A percentile compares a stretch with the other conserved stretches of the same genome.
These are phyloP conservation scores for Ophiostoma australiae DNA, from an alignment of 2,329 filamentous ascomycete genomes.

Conservation along the genomic window DNA sequence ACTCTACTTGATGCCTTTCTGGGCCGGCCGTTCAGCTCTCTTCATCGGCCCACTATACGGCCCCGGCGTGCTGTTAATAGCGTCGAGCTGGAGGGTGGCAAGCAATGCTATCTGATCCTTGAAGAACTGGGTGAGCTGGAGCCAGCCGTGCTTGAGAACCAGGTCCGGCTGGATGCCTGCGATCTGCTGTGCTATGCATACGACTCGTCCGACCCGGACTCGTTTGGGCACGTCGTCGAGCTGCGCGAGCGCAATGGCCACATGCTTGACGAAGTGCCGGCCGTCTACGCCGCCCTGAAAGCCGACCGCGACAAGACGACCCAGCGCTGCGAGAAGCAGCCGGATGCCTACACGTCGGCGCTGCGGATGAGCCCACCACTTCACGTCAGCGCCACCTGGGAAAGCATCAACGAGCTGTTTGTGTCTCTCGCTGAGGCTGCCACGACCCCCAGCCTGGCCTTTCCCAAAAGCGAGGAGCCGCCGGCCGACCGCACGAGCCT, in stretches of 20 bases:
- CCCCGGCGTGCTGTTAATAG: constrained; percentile 91
- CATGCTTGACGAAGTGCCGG: constrained; percentile 81
- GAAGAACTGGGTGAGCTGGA: constrained; percentile 96
- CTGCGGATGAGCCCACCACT: constrained; percentile 86
- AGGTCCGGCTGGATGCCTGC: constrained; percentile 81
- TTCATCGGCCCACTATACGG: constrained; percentile 92
- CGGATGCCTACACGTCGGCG: constrained; percentile 80
- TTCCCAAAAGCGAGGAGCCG: constrained; percentile 85
- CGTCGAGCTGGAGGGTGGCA: constrained; percentile 90
- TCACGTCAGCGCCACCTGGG: constrained; percentile 93
- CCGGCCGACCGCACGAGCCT: constrained; percentile 75
- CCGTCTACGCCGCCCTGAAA: constrained; percentile 89
- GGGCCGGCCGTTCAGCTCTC: constrained; percentile 74
- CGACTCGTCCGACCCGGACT: constrained; percentile 94
- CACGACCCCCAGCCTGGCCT: constrained; percentile 80
- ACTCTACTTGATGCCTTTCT: constrained; percentile 87
- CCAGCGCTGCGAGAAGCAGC: constrained; percentile 85
- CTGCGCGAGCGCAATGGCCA: constrained; percentile 56
- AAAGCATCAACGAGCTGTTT: constrained; percentile 88
- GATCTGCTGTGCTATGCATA: constrained; percentile 94
- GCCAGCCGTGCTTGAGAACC: constrained; percentile 88
- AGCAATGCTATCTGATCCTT: constrained; percentile 93
- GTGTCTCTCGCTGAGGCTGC: constrained; percentile 86
- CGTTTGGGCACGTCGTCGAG: constrained; percentile 84
- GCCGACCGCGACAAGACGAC: constrained; percentile 95